Conservation (phyloP, 1,284 basidiomycete genomes). For the Irpex rosettiformis region DNA sequence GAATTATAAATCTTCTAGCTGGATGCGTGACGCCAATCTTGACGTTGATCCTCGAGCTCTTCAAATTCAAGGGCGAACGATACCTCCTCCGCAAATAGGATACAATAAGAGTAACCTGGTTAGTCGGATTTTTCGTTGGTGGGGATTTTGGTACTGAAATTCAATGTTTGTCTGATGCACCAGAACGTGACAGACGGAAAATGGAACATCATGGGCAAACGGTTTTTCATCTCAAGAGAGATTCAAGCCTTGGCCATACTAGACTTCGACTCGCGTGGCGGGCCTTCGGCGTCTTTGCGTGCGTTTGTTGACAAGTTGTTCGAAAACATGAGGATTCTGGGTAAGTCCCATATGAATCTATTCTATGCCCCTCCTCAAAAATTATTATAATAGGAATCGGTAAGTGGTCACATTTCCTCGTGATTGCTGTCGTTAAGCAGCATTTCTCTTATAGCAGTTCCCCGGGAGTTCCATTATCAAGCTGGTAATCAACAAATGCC, state of each 20-base stretch:
- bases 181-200: constrained; percentile 18
- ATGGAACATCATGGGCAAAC: constrained; percentile 34
- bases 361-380: neutral
- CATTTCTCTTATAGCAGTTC: no score
- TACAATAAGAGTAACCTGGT: constrained; percentile 4
- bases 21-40: constrained; percentile 8
- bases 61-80: constrained; percentile 3
- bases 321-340: constrained; percentile 20
- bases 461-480: neutral
- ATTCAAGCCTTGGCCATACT: constrained; percentile 26
- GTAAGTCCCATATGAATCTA: neutral
- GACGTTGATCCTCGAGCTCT: constrained; percentile 4
- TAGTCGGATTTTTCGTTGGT: neutral
- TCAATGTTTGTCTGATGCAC: neutral
- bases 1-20: constrained; percentile 7
- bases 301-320: constrained; percentile 24
- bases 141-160: no score
- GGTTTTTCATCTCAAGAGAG: constrained; percentile 9
- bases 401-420: constrained; percentile 25
- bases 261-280: constrained; percentile 26
- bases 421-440: neutral
- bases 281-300: no score
- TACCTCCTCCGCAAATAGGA: neutral
- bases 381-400: constrained; percentile 15
- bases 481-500: constrained; percentile 2